Evolutionary conservation across 2,329 filamentous ascomycete genomes (phyloP), one percentile per base, ranked within the genome.

Genomic region (Penicillium sclerotiorum): DNA sequence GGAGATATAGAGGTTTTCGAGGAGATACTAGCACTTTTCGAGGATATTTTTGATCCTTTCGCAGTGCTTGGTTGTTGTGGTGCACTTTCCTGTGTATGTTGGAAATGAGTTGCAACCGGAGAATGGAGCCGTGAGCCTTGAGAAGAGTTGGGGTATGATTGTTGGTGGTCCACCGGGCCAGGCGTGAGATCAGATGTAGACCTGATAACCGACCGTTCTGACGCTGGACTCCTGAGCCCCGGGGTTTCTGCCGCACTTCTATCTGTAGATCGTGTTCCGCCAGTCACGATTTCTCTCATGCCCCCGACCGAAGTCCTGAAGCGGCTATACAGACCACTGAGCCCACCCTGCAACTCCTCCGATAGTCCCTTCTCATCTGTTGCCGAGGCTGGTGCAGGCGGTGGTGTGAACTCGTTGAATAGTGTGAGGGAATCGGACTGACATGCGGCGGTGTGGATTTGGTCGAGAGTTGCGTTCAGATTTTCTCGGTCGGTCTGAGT

Each of bases 361-460:
- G 86, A 79, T 30, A 89, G 77, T 8, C 82, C 82, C 67, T 90
- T 90, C 50, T 78, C 83, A 61, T 95, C 90, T 20, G 78, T 73
- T 1, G 80, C 76, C 1, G 82, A 74, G 1, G 81, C 77, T 2
- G 88, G 85, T 5, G 86, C 85, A 1, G 87, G 81, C 1, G 74
- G 75, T 45, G 65, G 69, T 6, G 88, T 89, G 63, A 95, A 92
- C 65, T 96, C 92, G 72, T 95, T 95, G 73, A 97, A 97, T 8
- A 91, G 95, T 2, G 93, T 97, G 40, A 97, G 79, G 27, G 85
- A 83, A 55, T 88, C 88, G 27, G 89, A 89, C 67, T 89, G 88
- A 64, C 89, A 95, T n/a, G 92, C 91, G 5, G 89, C 86, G 43
- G 80, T 90, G 71, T 96, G 93, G 59, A 96, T 96, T 62, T 89